Evolutionary conservation across 495 filamentous ascomycete genomes (phyloP).

Genomic region (Podospora didyma): DNA sequence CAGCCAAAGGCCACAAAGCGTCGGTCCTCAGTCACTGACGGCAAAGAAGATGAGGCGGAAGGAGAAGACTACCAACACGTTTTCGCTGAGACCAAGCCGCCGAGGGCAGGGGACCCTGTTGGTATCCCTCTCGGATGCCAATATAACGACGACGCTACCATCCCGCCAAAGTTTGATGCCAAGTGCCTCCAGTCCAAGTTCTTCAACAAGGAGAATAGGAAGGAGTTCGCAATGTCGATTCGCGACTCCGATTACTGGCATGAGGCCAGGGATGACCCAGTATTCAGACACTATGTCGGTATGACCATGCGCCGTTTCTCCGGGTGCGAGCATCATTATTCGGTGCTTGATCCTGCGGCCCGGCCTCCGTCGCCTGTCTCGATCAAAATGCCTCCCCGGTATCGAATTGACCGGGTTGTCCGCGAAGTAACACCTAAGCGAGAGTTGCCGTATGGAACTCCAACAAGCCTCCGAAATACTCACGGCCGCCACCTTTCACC

Average conservation of each 20-base stretch:
- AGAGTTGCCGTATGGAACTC: background rate
- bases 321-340: slow-evolving; percentile 16
- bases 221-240: slow-evolving; percentile 40
- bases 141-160: slow-evolving; percentile 41
- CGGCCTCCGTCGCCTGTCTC: slow-evolving; percentile 21
- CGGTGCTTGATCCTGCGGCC: slow-evolving; percentile 13
- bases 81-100: slow-evolving; percentile 30
- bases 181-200: slow-evolving; percentile 44
- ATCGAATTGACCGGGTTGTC: slow-evolving; percentile 8
- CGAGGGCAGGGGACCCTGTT: slow-evolving; percentile 39
- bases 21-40: background rate
- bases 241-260: slow-evolving; percentile 41
- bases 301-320: slow-evolving; percentile 27
- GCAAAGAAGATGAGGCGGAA: slow-evolving; percentile 10
- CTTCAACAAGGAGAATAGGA: slow-evolving; percentile 41
- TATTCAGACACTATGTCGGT: slow-evolving; percentile 32
- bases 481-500: slow-evolving; percentile 1
- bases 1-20: background rate
- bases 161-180: slow-evolving; percentile 41
- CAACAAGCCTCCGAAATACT: background rate
- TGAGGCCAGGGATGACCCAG: slow-evolving; percentile 42
- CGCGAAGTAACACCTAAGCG: background rate
- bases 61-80: slow-evolving; percentile 35
- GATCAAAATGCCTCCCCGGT: slow-evolving; percentile 25
- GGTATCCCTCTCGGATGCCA: slow-evolving; percentile 35